Evolutionary conservation across 2,329 filamentous ascomycete genomes (phyloP), one percentile per base, ranked within the genome.

Genomic region (Aspergillus transmontanensis): DNA sequence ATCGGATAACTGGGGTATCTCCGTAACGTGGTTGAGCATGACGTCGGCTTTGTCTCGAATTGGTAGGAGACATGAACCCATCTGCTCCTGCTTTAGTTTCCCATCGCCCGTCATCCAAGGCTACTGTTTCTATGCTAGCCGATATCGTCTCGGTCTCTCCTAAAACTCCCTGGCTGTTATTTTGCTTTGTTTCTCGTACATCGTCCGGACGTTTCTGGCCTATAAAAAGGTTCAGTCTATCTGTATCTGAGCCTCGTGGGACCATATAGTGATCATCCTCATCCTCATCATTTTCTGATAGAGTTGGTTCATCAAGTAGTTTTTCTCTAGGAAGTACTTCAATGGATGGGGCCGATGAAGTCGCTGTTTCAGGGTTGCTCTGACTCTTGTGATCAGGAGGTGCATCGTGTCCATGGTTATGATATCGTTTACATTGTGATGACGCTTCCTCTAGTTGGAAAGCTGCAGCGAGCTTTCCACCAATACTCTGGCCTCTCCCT

Each of bases 401-500:
- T 26, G 14, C 26, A 21, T 51, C 48, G 9, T 32, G 19, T 32
- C 28, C 12, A 5, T 32, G 48, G 3, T 1, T 26, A 3, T 36
- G 19, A 39, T 26, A 16, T 19, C 21, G 30, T 28, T 51, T 19
- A 39, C 28, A 6, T 51, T 57, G 28, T 3, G 23, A 26, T 58
- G 28, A 30, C 5, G 7, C 41, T n/a, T 45, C 39, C 34, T 30
- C 55, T 26, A 58, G 61, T 11, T 60, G 57, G 10, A 74, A 64
- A 2, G 70, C 72, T 56, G 68, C 68, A 23, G 63, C 50, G 11
- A 74, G 64, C 41, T 72, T 73, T 50, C 68, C 28, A 1, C 69
- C 72, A 26, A 73, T 64, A 23, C 51, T 43, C 48, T 66, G 63
- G 2, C 72, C 72, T 60, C 70, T 70, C 21, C 72, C 69, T 59